phyloP scores from a whole-genome alignment of 1,139 yeast species.

The Blastobotrys persicus region DNA sequence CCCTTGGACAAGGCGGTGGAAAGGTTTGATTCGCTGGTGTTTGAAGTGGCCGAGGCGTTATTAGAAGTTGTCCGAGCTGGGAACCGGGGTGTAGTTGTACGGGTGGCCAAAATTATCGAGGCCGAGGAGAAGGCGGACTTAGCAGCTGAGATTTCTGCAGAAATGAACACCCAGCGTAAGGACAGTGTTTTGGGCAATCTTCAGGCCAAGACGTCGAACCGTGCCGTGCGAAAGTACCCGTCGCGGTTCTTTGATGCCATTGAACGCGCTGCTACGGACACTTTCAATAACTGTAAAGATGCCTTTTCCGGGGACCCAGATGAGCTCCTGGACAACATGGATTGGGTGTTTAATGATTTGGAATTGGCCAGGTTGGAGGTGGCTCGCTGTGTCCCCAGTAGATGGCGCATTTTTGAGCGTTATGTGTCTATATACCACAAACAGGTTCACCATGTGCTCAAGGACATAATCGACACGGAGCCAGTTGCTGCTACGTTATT shows the following conservation, averaged over 20 bases:
- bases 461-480: constrained; percentile 61
- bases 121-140: constrained; percentile 77
- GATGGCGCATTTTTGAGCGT: constrained; percentile 69
- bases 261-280: constrained; percentile 58
- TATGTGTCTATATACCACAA: constrained; percentile 68
- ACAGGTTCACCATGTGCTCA: constrained; percentile 60
- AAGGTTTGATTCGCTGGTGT: constrained; percentile 63
- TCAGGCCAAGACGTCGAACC: constrained; percentile 25
- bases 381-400: constrained; percentile 59
- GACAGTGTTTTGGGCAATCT: constrained; percentile 10
- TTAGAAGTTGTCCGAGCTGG: constrained; percentile 70
- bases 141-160: constrained; percentile 52
- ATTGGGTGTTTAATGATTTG: constrained; percentile 84
- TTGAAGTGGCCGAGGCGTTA: constrained; percentile 57
- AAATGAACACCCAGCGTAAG: constrained; percentile 32
- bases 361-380: constrained; percentile 60
- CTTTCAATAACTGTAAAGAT: constrained; percentile 62
- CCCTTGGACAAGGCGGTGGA: constrained; percentile 51
- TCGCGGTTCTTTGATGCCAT: constrained; percentile 61
- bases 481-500: constrained; percentile 49
- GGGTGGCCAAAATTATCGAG: constrained; percentile 74
- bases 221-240: constrained; percentile 59
- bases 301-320: constrained; percentile 48
- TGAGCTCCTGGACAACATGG: constrained; percentile 65
- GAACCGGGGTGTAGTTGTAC: constrained; percentile 64